These are phyloP conservation scores for Sextonia rubra DNA, from an alignment of 164 flowering plant species.

Conservation along the genomic window DNA sequence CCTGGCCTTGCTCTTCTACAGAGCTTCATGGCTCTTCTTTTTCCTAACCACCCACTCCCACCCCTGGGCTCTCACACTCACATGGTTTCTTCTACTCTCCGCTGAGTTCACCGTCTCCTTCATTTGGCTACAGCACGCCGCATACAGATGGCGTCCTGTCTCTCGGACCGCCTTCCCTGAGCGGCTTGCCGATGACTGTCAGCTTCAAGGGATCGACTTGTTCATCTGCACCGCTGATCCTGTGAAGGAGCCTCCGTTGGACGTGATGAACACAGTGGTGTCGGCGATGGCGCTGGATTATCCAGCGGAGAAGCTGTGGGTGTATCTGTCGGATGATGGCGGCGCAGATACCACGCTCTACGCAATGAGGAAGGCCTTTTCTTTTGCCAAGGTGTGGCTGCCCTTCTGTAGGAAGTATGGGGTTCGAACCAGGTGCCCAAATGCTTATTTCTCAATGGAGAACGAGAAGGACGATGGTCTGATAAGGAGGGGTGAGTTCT, in stretches of 20 bases:
- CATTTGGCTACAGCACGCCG: conserved; percentile 40
- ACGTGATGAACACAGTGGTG: conserved; percentile 66
- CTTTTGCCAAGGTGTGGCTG: conserved; percentile 51
- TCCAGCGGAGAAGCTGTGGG: conserved; percentile 51
- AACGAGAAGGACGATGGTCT: neutral
- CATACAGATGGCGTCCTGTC: conserved; percentile 46
- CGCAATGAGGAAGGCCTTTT: conserved; percentile 36
- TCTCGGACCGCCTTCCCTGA: conserved; percentile 41
- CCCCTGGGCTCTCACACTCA: neutral
- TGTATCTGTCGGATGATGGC: conserved; percentile 70
- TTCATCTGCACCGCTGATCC: conserved; percentile 65
- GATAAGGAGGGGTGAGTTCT: neutral
- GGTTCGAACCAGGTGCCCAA: conserved; percentile 40
- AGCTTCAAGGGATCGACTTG: conserved; percentile 51
- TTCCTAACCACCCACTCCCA: neutral
- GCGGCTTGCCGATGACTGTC: conserved; percentile 27
- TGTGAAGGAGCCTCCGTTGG: conserved; percentile 43
- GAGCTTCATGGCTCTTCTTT: conserved; percentile 5
- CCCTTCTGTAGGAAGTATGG: conserved; percentile 51
- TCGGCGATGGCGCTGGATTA: conserved; percentile 72
- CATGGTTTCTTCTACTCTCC: conserved; percentile 32
- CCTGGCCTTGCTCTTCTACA: conserved; percentile 14
- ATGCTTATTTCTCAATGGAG: conserved; percentile 36
- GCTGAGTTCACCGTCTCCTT: conserved; percentile 45
- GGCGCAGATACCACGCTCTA: conserved; percentile 38